Evolutionary conservation across 2,329 filamentous ascomycete species (phyloP), one percentile per base, ranked within the genome.

Genomic region (Fusarium multiceps): DNA sequence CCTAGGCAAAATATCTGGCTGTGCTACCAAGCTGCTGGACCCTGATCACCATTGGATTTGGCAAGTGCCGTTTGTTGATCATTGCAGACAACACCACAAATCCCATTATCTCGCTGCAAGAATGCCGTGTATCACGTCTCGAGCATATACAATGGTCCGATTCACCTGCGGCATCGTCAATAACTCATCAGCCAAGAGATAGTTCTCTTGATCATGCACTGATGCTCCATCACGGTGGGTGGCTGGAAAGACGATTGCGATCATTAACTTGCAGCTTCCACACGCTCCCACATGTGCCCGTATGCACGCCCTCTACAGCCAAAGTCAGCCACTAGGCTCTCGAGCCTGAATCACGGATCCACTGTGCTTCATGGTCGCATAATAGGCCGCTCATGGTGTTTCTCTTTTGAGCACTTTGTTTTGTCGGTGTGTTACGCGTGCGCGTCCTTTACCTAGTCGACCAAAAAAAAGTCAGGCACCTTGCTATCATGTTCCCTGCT

Each of bases 341-440:
- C 66, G 43, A 71, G 69, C 70, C 69, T 69, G 72, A 72, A 72
- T 71, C 72, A 64, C 73, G 65, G 68, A 74, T 76, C 77, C 78
- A 79, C 78, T 75, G 71, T 74, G 76, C 76, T 75, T 75, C 74
- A 68, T 69, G 78, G 78, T 76, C 78, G 77, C 78, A 78, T 78
- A 66, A 73, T 72, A 56, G 68, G 67, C 67, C 78, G 77, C 75
- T 77, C 77, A 68, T 73, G 63, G 63, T 75, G 66, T 65, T 63
- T 66, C 69, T 64, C 63, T 66, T 66, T 73, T 62, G 59, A 74
- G 72, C 71, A 68, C 51, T 69, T 71, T 74, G 72, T 71, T 77
- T 75, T 75, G 78, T 78, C 78, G 78, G 78, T 80, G 78, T 78
- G 76, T 78, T 78, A 73, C 73, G 68, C 72, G 71, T 78, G 72